Base-by-base conservation (phyloP, 768 basidiomycete species). In the Leccinum incarnatum region DNA sequence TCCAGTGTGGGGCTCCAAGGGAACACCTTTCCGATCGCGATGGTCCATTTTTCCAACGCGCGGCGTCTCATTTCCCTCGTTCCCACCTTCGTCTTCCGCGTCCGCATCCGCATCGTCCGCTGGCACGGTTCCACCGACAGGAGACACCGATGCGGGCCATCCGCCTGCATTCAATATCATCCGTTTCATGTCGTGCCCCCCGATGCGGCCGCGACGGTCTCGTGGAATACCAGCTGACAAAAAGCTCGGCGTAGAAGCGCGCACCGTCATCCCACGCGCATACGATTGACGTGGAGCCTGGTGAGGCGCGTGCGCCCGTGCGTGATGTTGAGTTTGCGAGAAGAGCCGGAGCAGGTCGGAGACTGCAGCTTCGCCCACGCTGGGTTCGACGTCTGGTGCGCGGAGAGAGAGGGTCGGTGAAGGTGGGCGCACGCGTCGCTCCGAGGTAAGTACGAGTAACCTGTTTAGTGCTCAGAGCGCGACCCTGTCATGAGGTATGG, bases 151-250 rank as follows among this genome's bases (percentile, higher is more conserved):
- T 60, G 34, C 32, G 1, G 62, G 58, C 67, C 55, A 65, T 29
- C 72, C 67, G 2, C 66, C 70, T 5, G 72, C 72, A 15, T 55
- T 64, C n/a, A 71, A 54, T 27, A 75, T 67, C 65, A 74, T 65
- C 49, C 58, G 60, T 49, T 63, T 70, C 57, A 70, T 49, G 27
- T 72, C 73, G 9, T 62, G 59, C 12, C 72, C 76, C 19, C 84
- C 88, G 57, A 93, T 86, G 21, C 91, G 82, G 11, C 91, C 91
- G 36, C 91, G 79, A 23, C 91, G 78, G 69, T 93, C 92, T 53
- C 91, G 81, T 23, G 92, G 91, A 11, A 82, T 75, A 7, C 85
- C 87, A 3, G 84, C 88, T 5, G 86, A 85, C 25, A 91, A 75
- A 75, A 93, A 92, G 48, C 82, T 87, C 0, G 87, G 86, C 0